A percentile compares a stretch with the other conserved stretches of the same genome.
Evolutionary conservation across 1,139 yeast genomes (phyloP).

Genomic region (Blastobotrys capitulatus): DNA sequence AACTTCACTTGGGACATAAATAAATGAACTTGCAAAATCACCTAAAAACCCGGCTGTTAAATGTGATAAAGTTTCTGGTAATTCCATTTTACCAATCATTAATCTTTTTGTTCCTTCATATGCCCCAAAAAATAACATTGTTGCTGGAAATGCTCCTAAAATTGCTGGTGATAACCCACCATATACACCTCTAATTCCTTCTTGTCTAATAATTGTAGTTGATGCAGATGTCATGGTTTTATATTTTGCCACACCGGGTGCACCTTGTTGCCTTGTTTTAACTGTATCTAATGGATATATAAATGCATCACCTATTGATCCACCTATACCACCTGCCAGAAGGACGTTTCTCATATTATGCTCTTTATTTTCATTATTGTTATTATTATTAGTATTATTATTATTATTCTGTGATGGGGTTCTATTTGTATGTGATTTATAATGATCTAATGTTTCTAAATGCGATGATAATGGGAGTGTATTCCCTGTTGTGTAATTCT

Average conservation of each 20-base stretch:
- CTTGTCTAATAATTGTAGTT: slow-evolving; percentile 64
- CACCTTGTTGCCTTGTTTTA: slow-evolving; percentile 94
- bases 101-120: slow-evolving; percentile 76
- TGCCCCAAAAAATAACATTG: slow-evolving; percentile 86
- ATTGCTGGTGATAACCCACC: slow-evolving; percentile 92
- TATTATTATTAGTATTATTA: neutral
- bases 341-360: slow-evolving; percentile 20
- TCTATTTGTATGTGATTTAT: too few relatives aligned
- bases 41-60: slow-evolving; percentile 85
- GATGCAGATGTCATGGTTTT: slow-evolving; percentile 66
- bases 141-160: slow-evolving; percentile 80
- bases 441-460: too few relatives aligned
- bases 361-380: neutral
- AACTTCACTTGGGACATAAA: slow-evolving; percentile 97
- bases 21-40: slow-evolving; percentile 83
- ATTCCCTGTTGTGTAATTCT: too few relatives aligned
- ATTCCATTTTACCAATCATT: slow-evolving; percentile 54
- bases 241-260: slow-evolving; percentile 64
- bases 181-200: slow-evolving; percentile 83
- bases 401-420: neutral
- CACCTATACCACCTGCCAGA: slow-evolving; percentile 89
- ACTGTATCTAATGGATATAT: slow-evolving; percentile 98
- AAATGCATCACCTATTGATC: slow-evolving; percentile 82
- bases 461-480: too few relatives aligned
- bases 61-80: slow-evolving; percentile 77